Percentiles rank a stretch among this genome's conserved stretches.
Evolutionary conservation across 2,329 filamentous ascomycete genomes (phyloP).

Genomic region (Colletotrichum cordylinicola): DNA sequence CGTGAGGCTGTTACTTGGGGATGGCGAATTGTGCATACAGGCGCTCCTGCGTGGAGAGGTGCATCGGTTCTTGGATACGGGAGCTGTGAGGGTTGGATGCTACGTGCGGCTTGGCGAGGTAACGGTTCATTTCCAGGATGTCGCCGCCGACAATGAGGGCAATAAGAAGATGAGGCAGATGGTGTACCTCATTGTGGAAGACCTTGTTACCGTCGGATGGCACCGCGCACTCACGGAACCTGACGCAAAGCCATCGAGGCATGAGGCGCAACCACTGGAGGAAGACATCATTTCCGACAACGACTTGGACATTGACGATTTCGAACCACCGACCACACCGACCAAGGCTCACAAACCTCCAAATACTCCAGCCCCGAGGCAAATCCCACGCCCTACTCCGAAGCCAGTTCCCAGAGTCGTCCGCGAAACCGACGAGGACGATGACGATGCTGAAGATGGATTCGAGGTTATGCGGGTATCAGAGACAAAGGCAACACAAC

Average conservation of each 20-base stretch:
- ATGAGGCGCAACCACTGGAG: neutral
- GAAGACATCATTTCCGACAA: slow-evolving; percentile 10
- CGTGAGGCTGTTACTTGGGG: slow-evolving; percentile 55
- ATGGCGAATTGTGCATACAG: slow-evolving; percentile 61
- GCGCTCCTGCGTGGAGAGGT: slow-evolving; percentile 51
- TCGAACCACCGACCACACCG: neutral
- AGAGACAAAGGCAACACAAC: slow-evolving; percentile 2
- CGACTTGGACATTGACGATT: slow-evolving; percentile 15
- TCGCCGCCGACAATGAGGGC: neutral
- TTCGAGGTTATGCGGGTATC: slow-evolving; percentile 42
- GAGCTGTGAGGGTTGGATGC: slow-evolving; percentile 51
- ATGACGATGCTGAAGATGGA: slow-evolving; percentile 26
- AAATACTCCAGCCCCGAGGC: slow-evolving; percentile 2
- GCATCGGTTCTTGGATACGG: slow-evolving; percentile 53
- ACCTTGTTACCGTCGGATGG: slow-evolving; percentile 54
- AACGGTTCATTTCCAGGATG: neutral
- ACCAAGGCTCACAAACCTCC: neutral
- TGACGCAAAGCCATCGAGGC: neutral
- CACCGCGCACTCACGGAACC: slow-evolving; percentile 29
- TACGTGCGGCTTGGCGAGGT: slow-evolving; percentile 54
- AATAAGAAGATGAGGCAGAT: slow-evolving; percentile 28
- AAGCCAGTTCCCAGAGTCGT: neutral
- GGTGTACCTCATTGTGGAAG: slow-evolving; percentile 52
- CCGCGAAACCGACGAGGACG: slow-evolving; percentile 15
- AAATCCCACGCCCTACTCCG: neutral